Evolutionary conservation across 106 monocot genomes (phyloP).

Genomic region (Platanthera zijinensis): DNA sequence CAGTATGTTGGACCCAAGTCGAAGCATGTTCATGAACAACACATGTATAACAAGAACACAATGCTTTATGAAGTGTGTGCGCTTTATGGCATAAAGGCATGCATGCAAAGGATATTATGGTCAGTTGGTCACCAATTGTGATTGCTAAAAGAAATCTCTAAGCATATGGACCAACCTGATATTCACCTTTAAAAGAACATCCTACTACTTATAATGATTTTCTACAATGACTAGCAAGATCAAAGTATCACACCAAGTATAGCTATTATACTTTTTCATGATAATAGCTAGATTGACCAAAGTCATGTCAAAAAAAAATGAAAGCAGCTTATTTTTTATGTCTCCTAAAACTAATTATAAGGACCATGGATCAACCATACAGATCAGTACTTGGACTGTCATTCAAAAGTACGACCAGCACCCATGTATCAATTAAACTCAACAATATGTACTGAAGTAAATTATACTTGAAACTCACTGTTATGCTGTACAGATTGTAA

Average conservation of each 20-base stretch:
- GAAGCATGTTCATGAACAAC: no score
- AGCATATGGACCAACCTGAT: no score
- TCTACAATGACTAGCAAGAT: neutral
- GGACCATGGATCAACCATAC: neutral
- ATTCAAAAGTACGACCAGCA: neutral
- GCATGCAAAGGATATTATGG: no score
- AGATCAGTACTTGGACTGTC: neutral
- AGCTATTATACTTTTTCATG: neutral
- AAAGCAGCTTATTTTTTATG: neutral
- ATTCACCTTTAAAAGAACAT: no score
- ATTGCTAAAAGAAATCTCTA: no score
- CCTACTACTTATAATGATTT: neutral
- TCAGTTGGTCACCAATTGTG: no score
- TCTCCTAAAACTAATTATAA: neutral
- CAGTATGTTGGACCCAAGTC: no score
- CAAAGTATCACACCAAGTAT: neutral
- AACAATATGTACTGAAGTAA: neutral
- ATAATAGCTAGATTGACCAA: neutral
- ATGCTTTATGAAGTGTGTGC: no score
- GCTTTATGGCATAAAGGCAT: no score
- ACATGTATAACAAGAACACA: no score
- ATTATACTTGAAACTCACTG: slow-evolving; percentile 28
- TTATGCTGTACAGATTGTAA: slow-evolving; percentile 73
- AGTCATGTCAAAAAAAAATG: neutral
- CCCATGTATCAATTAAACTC: neutral